These are phyloP conservation scores for Linderniella brevidens DNA, from an alignment of 257 asterid species.

Conservation along the genomic window DNA sequence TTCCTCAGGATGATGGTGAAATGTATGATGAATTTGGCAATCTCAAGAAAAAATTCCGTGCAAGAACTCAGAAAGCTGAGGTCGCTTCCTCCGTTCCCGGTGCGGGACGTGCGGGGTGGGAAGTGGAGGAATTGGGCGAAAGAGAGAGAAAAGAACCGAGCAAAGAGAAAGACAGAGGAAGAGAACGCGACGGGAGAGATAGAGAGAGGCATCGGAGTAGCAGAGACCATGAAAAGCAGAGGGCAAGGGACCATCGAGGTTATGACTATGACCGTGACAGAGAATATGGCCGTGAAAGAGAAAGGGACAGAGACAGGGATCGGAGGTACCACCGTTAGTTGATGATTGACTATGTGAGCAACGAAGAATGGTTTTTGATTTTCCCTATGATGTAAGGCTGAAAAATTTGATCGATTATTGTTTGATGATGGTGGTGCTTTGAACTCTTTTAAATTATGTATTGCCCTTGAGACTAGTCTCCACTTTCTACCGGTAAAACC, in stretches of 20 bases:
- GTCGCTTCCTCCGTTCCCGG: conserved; percentile 53
- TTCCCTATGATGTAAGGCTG: too few species aligned
- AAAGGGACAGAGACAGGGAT: conserved; percentile 23
- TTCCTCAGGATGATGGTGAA: conserved; percentile 89
- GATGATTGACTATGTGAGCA: too few species aligned
- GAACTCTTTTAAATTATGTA: too few species aligned
- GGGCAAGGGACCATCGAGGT: conserved; percentile 30
- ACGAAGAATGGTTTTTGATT: too few species aligned
- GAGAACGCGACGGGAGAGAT: conserved; percentile 37
- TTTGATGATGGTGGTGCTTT: too few species aligned
- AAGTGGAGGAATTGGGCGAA: conserved; percentile 68
- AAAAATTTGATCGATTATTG: too few species aligned
- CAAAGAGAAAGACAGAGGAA: conserved; percentile 35
- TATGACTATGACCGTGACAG: conserved; percentile 33
- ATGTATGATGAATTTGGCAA: conserved; percentile 98
- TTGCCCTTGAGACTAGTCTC: too few species aligned
- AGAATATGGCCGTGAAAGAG: conserved; percentile 14
- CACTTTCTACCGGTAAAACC: too few species aligned
- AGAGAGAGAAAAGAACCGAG: conserved; percentile 35
- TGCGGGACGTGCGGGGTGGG: conserved; percentile 98
- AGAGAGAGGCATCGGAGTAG: conserved; percentile 22
- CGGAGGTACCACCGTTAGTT: conserved; percentile 14
- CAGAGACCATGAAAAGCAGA: conserved; percentile 35
- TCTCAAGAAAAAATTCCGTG: conserved; percentile 93
- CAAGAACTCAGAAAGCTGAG: conserved; percentile 65